Conservation (phyloP, 306 rosid genomes). For the Vicia faba region DNA sequence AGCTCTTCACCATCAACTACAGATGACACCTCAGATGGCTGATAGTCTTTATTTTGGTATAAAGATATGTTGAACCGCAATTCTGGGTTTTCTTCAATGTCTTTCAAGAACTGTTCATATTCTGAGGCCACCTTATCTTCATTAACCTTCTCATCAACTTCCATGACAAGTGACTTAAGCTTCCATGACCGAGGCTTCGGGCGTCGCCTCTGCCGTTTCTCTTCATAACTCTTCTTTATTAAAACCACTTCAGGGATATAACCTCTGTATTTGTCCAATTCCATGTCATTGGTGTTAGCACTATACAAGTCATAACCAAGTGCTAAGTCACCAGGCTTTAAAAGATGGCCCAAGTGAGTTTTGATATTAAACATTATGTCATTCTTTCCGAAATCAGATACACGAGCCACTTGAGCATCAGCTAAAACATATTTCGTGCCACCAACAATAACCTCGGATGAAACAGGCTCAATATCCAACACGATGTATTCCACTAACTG, state of each 20-base stretch:
- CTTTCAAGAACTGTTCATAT: no score
- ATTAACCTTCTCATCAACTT: conserved; percentile 16
- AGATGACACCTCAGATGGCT: not conserved
- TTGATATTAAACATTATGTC: no score
- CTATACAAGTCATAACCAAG: no score
- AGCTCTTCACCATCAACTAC: not conserved
- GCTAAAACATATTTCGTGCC: no score
- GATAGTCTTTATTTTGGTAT: no score
- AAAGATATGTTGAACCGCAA: no score
- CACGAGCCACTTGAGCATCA: no score
- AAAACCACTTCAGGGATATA: conserved; percentile 8
- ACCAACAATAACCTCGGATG: not conserved
- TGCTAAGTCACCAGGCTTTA: no score
- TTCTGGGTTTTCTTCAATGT: no score
- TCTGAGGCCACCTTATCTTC: not conserved
- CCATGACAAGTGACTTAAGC: not conserved
- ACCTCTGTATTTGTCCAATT: conserved; percentile 22
- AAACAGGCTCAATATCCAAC: conserved; percentile 5
- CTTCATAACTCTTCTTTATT: conserved; percentile 25
- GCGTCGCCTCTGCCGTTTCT: not conserved
- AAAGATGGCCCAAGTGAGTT: no score
- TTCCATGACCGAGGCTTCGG: not conserved
- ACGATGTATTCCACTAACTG: conserved; percentile 21
- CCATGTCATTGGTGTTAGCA: not conserved
- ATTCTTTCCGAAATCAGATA: no score